A percentile compares a stretch with the other conserved stretches of the same genome.
Conservation (phyloP, 1,139 yeast genomes). For the Geotrichum candidum region DNA sequence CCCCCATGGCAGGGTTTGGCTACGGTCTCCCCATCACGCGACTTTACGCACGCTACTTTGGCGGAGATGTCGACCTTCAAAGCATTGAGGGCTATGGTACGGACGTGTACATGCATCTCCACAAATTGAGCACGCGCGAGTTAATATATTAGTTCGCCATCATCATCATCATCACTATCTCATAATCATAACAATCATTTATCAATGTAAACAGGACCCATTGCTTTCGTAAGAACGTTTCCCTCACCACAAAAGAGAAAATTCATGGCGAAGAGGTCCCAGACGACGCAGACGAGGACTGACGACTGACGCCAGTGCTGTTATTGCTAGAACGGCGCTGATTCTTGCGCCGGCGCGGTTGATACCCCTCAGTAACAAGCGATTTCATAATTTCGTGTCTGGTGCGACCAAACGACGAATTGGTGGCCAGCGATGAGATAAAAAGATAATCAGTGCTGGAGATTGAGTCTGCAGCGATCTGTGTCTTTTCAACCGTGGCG, state of each 20-base stretch:
- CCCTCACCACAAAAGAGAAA: neutral
- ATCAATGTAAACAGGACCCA: neutral
- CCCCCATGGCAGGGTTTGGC: conserved; percentile 85
- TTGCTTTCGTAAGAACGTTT: neutral
- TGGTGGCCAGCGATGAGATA: neutral
- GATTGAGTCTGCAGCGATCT: conserved; percentile 10
- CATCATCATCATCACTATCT: neutral
- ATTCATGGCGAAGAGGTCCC: neutral
- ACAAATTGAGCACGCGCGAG: conserved; percentile 37
- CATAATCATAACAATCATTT: neutral
- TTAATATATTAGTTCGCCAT: conserved; percentile 11
- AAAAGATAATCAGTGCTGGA: conserved; percentile 9
- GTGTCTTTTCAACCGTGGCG: conserved; percentile 8
- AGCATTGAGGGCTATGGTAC: conserved; percentile 86
- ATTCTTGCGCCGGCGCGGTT: neutral
- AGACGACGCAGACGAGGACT: neutral
- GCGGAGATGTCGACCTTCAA: conserved; percentile 70
- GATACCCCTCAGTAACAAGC: neutral
- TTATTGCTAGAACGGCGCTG: neutral
- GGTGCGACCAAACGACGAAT: neutral
- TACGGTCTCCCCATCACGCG: conserved; percentile 74
- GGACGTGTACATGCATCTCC: conserved; percentile 71
- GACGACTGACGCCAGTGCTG: neutral
- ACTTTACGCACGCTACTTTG: conserved; percentile 70
- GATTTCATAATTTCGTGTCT: neutral